Evolutionary conservation across 306 rosid species (phyloP), one percentile per base, ranked within the genome.

Genomic region (Sechiopsis laciniata): DNA sequence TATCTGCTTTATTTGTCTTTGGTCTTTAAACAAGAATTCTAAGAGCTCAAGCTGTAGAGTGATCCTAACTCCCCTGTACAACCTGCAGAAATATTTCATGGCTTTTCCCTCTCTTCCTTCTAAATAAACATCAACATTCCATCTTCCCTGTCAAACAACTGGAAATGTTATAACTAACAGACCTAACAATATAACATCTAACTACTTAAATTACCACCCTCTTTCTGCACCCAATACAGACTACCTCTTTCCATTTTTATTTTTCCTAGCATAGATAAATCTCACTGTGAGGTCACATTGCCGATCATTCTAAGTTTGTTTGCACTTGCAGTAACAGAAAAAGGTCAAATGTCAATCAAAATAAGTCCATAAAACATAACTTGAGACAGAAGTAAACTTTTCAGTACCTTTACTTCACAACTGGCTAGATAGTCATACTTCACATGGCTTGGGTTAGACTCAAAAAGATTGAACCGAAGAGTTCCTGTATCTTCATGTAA

Each of bases 331-430:
- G 42, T 60, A 12, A 60, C 66, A 60, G 37, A 26, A 14, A 14
- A 22, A 22, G 42, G 10, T 40, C 46, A 26, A 60, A 22, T 32
- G 46, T 8, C 46, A 45, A 46, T 19, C 35, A 20, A 42, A 20
- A 11, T 16, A 42, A n/a, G 26, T 67, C 29, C 55, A 67, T 32
- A 54, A 14, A 71, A 71, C 22, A 53, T 15, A 52, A 71, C n/a
- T 53, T 26, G 62, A 35, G 62, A 71, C 15, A 11, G 46, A 62
- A 62, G 42, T 69, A 48, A 69, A 48, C 6, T 22, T 14, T n/a
- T 8, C 12, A 11, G 66, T 89, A 95, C 99, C 97, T 91, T 91
- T 74, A 91, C 80, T 82, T 95, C 99, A 79, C 99, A 91, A 79
- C 89, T 88, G 42, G 95, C 84, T 79, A 95, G 85, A 81, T 84